phyloP scores from a whole-genome alignment of 2,329 filamentous ascomycete genomes.

The Aureobasidium pullulans region DNA sequence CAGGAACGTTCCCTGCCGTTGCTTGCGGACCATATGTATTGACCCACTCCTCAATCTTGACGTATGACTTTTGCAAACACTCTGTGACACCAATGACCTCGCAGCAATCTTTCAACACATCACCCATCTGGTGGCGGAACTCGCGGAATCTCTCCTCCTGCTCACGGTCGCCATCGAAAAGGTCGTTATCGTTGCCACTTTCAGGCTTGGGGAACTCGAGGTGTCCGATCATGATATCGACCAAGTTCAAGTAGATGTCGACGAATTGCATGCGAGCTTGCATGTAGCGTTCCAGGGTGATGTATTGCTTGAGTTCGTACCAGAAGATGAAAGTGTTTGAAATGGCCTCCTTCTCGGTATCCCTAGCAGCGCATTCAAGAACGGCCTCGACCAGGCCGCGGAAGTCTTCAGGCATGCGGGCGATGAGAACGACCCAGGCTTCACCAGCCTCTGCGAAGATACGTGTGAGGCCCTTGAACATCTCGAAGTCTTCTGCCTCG shows the following conservation, averaged over 20 bases:
- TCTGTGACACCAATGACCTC: constrained; percentile 91
- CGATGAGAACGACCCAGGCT: constrained; percentile 88
- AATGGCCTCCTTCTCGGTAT: constrained; percentile 84
- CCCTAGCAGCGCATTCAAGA: constrained; percentile 81
- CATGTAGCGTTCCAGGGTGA: constrained; percentile 84
- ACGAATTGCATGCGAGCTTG: constrained; percentile 68
- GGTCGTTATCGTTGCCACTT: constrained; percentile 63
- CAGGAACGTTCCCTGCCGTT: constrained; percentile 66
- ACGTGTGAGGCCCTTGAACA: constrained; percentile 80
- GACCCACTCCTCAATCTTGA: constrained; percentile 83
- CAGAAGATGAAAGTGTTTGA: constrained; percentile 94
- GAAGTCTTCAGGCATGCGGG: constrained; percentile 74
- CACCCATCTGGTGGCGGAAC: constrained; percentile 94
- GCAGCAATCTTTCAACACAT: constrained; percentile 94
- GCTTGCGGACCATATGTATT: constrained; percentile 71
- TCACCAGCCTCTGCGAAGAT: constrained; percentile 90
- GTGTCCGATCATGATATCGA: constrained; percentile 87
- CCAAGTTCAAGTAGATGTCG: constrained; percentile 79
- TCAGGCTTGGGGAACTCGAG: constrained; percentile 79
- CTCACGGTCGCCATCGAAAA: constrained; percentile 93
- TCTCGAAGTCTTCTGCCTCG: constrained; percentile 74
- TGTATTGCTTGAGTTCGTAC: constrained; percentile 96
- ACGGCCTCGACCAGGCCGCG: constrained; percentile 79
- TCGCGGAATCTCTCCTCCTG: constrained; percentile 95
- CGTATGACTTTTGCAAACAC: constrained; percentile 81